Percentiles rank a stretch among this genome's conserved stretches.
Conservation (phyloP, 2,329 filamentous ascomycete species). For the Penicillium sp. region DNA sequence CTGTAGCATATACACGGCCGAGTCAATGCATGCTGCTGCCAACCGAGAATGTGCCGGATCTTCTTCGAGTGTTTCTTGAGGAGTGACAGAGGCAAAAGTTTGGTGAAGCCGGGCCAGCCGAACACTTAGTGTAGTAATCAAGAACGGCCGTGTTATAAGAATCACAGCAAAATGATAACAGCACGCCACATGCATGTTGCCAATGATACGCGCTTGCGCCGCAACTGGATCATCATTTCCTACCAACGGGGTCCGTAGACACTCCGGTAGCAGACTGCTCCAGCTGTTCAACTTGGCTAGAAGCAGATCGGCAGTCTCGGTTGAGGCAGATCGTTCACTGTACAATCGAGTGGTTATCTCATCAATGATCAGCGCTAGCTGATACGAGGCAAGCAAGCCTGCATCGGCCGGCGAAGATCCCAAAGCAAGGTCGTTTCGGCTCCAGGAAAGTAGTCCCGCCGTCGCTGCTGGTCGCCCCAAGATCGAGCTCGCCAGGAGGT, state of each 20-base stretch:
- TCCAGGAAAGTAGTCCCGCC: constrained; percentile 23
- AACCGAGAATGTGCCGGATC: constrained; percentile 33
- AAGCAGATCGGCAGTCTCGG: constrained; percentile 35
- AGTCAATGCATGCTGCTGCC: constrained; percentile 51
- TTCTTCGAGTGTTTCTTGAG: constrained; percentile 17
- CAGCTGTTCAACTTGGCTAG: constrained; percentile 42
- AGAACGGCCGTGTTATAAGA: constrained; percentile 50
- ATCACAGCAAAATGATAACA: constrained; percentile 56
- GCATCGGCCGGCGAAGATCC: constrained; percentile 9
- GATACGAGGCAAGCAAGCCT: constrained; percentile 39
- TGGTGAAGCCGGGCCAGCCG: constrained; percentile 26
- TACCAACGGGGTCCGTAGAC: constrained; percentile 19
- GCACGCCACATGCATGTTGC: constrained; percentile 51
- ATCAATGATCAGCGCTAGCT: constrained; percentile 41
- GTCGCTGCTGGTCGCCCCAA: constrained; percentile 41
- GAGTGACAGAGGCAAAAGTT: constrained; percentile 16
- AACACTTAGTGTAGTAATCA: constrained; percentile 46
- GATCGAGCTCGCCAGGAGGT: constrained; percentile 45
- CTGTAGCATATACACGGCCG: constrained; percentile 51
- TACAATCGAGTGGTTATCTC: constrained; percentile 42
- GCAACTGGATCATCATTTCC: constrained; percentile 14
- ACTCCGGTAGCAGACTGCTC: constrained; percentile 42
- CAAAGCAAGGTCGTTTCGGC: constrained; percentile 12
- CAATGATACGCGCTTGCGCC: constrained; percentile 38
- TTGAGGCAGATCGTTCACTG: constrained; percentile 31